Evolutionary conservation across 1,284 basidiomycete species (phyloP), one percentile per base, ranked within the genome.

Genomic region (Melampsora americana): DNA sequence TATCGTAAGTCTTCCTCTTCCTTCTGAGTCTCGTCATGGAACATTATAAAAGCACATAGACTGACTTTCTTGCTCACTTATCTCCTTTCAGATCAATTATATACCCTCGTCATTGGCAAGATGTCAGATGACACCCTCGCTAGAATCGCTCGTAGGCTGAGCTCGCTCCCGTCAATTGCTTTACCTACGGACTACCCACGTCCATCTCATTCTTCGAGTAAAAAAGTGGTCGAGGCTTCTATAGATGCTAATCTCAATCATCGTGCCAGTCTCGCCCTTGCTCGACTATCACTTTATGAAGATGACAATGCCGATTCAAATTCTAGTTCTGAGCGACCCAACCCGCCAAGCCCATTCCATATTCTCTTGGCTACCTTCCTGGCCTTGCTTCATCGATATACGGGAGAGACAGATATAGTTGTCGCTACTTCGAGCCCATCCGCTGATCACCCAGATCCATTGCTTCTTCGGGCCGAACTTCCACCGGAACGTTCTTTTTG

Each of bases 171-270:
- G 3, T 90, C 91, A 35, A 91, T 98, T 78, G 93, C 93, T 3
- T 86, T 99, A 23, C 95, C 96, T 0, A 97, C 95, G 0, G 96
- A 99, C 84, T 99, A 98, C 82, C 95, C 96, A 1, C 86, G 95
- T 76, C 91, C 93, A 18, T 44, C 46, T 46, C 66, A 69, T 35
- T 85, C 89, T 16, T 89, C 88, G 18, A 84, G 87, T 16, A 87
- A 88, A 82, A 90, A 88, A 81, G 85, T 90, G 62, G 89, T 93
- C 82, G 93, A 93, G 82, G 90, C 92, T 32, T 78, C 80, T 39
- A 80, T 82, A 46, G 80, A 81, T 68, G 79, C 79, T 0, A 69
- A 66, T 16, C 68, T 82, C 65, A 79, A 79, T 77, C 86, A 88
- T 80, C 23, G 81, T 77, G 67, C 83, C 80, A 77, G 82, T 75